Conservation (phyloP, 345 rosid genomes). For the Heritiera littoralis region DNA sequence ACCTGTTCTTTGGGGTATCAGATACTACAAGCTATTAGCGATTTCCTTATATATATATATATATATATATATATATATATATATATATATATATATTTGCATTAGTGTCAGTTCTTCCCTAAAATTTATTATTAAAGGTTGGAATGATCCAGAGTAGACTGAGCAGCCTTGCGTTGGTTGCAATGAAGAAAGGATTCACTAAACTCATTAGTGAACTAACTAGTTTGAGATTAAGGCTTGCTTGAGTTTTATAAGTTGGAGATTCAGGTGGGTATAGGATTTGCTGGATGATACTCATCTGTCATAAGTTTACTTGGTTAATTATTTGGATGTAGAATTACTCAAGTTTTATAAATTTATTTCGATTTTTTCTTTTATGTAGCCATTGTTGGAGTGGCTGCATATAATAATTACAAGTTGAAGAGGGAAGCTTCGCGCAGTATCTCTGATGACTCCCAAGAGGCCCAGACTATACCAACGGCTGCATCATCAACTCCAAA, state of each 20-base stretch:
- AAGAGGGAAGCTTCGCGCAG: slow-evolving; percentile 74
- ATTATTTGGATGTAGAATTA: neutral
- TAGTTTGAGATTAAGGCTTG: neutral
- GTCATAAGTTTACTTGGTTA: neutral
- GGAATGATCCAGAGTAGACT: neutral
- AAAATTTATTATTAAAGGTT: neutral
- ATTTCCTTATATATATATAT: no score
- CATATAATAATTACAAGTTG: slow-evolving; percentile 89
- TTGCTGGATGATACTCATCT: no score
- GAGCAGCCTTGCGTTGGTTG: neutral
- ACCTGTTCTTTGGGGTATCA: neutral
- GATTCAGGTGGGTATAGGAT: no score
- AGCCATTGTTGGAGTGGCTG: slow-evolving; percentile 96
- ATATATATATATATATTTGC: no score
- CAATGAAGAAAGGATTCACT: neutral
- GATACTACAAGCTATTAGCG: neutral
- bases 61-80: no score
- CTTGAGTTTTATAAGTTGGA: neutral
- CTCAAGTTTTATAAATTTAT: neutral
- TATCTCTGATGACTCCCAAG: slow-evolving; percentile 30
- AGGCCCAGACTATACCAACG: neutral
- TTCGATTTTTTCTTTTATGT: neutral
- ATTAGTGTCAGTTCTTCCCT: no score
- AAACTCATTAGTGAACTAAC: neutral
- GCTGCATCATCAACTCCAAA: neutral